Base-by-base conservation (phyloP, 257 asterid genomes). In the Forsythia suspensa region DNA sequence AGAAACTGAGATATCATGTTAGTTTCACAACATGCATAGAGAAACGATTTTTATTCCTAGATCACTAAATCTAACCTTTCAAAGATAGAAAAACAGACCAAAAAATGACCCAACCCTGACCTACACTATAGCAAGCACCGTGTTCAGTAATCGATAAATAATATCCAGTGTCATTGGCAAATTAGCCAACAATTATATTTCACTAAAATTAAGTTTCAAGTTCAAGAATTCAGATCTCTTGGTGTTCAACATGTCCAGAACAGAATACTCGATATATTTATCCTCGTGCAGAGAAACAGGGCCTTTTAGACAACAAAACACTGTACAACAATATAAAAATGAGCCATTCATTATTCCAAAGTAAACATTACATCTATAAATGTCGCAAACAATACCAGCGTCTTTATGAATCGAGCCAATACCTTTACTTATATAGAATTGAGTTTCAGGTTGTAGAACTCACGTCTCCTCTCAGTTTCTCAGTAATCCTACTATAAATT, bases 401-500 rank as follows among this genome's bases (percentile, higher is more conserved):
- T 61, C 69, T 46, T 29, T 40, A 37, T 20, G 63, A 39, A 74
- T 52, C 34, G 24, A 42, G 75, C 76, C 43, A 63, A 52, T 4
- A 55, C 72, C 34, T 29, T 29, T 29, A 29, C 46, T 65, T 65
- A 41, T 3, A 24, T 21, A 42, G 68, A 63, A 55, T 29, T 77
- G 68, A 71, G 41, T 61, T 51, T 79, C 66, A 75, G 72, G 73
- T 51, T 48, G 36, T 59, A 6, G 29, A 59, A 20, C 37, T 61
- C 15, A 61, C 0, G 38, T 21, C 69, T 24, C 16, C 38, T 10
- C 38, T 9, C 18, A 51, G 59, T 51, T 7, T 51, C 3, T 24
- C 38, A 20, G 37, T 3, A 8, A 21, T 24, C 6, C 38, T 61
- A 21, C 69, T 3, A 24, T 24, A 8, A 7, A 9, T 15, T 52